A percentile compares a stretch with the other conserved stretches of the same genome.
Evolutionary conservation across 345 rosid species (phyloP).

Genomic region (Eucalyptus cloeziana): DNA sequence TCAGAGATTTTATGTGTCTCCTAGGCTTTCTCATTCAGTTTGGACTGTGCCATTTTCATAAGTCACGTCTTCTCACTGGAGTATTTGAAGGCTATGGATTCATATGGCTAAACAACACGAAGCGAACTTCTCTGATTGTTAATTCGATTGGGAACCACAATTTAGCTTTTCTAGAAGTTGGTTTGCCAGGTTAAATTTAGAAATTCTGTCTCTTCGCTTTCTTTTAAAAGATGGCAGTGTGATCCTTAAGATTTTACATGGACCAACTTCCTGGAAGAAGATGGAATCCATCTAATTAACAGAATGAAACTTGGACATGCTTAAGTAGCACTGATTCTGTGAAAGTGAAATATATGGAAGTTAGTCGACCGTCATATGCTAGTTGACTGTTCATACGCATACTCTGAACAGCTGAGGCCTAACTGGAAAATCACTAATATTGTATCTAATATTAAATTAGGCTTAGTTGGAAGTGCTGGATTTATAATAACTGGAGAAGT

Average conservation of each 20-base stretch:
- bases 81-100: not conserved
- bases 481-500: not conserved
- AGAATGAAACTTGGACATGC: not conserved
- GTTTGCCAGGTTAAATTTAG: not conserved
- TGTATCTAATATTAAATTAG: not conserved
- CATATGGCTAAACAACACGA: not conserved
- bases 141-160: not conserved
- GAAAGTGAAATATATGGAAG: not conserved
- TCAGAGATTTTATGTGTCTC: not conserved
- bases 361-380: not conserved
- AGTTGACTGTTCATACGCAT: not conserved
- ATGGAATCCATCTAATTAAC: not conserved
- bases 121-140: not conserved
- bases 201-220: not conserved
- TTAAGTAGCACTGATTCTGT: not conserved
- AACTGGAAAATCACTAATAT: not conserved
- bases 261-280: not conserved
- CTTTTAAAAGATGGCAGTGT: not conserved
- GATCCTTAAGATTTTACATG: not conserved
- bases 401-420: not conserved
- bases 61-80: not conserved
- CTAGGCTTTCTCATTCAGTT: not conserved
- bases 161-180: not conserved
- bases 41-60: not conserved
- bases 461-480: not conserved